A percentile compares a stretch with the other conserved stretches of the same genome.
phyloP scores from a whole-genome alignment of 2,329 filamentous ascomycete genomes.

The Lasiodiplodia gonubiensis region DNA sequence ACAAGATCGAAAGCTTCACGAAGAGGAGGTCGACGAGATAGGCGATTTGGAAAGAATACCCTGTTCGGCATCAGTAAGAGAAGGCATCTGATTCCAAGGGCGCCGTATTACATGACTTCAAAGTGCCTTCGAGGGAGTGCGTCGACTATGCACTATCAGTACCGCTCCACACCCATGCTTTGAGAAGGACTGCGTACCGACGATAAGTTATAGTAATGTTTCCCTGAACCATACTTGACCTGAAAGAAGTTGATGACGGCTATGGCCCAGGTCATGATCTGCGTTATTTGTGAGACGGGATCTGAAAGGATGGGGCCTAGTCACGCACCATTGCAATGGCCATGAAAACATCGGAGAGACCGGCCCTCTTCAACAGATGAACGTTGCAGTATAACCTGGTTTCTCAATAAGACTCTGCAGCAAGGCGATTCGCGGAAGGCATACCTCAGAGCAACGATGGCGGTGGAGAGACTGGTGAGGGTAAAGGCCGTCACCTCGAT shows the following conservation, averaged over 20 bases:
- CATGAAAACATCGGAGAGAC: conserved; percentile 19
- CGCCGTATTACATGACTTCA: conserved; percentile 30
- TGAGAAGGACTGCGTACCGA: background rate
- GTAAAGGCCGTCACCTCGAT: conserved; percentile 22
- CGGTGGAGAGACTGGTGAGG: conserved; percentile 21
- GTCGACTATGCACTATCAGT: background rate
- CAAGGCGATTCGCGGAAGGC: background rate
- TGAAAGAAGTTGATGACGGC: conserved; percentile 45
- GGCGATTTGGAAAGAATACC: conserved; percentile 40
- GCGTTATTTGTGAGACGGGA: background rate
- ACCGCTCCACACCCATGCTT: no score
- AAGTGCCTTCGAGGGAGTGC: conserved; percentile 28
- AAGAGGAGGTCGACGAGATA: conserved; percentile 39
- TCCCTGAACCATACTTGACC: conserved; percentile 39
- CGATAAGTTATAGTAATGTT: conserved; percentile 31
- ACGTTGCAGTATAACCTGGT: conserved; percentile 27
- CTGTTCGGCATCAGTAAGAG: background rate
- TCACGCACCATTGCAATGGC: conserved; percentile 9
- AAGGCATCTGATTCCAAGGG: no score
- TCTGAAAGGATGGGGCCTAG: background rate
- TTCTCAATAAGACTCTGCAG: background rate
- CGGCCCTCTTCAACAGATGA: conserved; percentile 21
- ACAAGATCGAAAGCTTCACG: conserved; percentile 42
- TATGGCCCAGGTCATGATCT: conserved; percentile 46
- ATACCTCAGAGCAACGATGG: conserved; percentile 21